phyloP scores from a whole-genome alignment of 2,329 filamentous ascomycete species.

The Alternaria alternata region DNA sequence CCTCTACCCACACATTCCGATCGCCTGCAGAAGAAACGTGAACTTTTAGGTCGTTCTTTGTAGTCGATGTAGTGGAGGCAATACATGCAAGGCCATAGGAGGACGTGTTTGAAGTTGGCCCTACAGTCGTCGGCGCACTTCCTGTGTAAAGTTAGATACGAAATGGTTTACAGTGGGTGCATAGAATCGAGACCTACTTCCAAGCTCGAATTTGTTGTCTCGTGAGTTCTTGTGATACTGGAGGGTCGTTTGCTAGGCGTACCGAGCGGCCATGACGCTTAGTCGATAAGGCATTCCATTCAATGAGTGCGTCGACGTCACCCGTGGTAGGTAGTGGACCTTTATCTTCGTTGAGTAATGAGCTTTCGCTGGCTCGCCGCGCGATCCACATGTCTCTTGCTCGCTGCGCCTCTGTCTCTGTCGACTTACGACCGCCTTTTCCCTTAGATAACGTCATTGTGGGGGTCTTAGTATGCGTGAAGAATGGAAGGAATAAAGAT shows the following conservation, averaged over 20 bases:
- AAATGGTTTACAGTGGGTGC: background rate
- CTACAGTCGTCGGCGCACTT: background rate
- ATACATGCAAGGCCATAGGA: slow-evolving; percentile 18
- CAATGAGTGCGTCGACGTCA: background rate
- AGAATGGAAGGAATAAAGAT: background rate
- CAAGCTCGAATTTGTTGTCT: background rate
- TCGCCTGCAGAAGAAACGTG: slow-evolving; percentile 1
- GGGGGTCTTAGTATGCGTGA: fast-evolving
- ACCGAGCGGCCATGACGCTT: background rate
- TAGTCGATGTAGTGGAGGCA: background rate
- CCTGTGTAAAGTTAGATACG: background rate
- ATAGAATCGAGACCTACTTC: background rate
- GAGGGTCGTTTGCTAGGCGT: background rate
- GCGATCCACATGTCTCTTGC: background rate
- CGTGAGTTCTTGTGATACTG: background rate
- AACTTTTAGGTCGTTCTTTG: background rate
- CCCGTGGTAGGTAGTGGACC: background rate
- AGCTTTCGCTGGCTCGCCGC: background rate
- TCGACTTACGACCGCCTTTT: background rate
- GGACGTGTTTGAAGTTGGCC: background rate
- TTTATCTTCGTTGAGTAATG: background rate
- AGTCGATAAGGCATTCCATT: background rate
- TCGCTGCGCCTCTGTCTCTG: background rate
- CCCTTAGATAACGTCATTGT: background rate
- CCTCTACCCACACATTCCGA: background rate